Conservation (phyloP, 2,329 filamentous ascomycete species). For the Cercospora citrullina region DNA sequence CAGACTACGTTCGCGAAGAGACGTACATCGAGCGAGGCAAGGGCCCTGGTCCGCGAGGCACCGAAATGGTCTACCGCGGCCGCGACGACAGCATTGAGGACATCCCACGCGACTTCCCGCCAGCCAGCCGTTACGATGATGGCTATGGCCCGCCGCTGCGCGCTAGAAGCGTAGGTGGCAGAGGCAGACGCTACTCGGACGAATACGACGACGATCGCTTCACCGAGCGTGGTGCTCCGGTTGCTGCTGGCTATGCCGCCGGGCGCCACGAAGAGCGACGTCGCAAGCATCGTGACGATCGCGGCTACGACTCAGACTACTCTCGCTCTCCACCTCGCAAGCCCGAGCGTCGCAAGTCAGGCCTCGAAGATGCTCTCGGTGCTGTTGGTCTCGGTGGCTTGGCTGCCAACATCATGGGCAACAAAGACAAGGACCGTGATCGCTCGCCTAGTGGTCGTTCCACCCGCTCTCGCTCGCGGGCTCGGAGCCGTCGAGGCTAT, state of each 20-base stretch:
- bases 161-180: slow-evolving; percentile 61
- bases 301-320: slow-evolving; percentile 49
- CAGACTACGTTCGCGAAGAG: slow-evolving; percentile 53
- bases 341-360: slow-evolving; percentile 55
- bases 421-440: slow-evolving; percentile 56
- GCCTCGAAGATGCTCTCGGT: slow-evolving; percentile 62
- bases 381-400: slow-evolving; percentile 59
- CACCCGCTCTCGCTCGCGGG: slow-evolving; percentile 49
- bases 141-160: slow-evolving; percentile 55
- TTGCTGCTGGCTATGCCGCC: slow-evolving; percentile 42
- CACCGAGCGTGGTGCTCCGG: slow-evolving; percentile 42
- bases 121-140: slow-evolving; percentile 39
- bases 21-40: slow-evolving; percentile 52
- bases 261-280: slow-evolving; percentile 34
- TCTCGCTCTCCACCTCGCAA: slow-evolving; percentile 43
- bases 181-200: slow-evolving; percentile 37
- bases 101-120: slow-evolving; percentile 79
- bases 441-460: slow-evolving; percentile 52
- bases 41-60: slow-evolving; percentile 42
- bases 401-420: slow-evolving; percentile 52
- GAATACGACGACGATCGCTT: slow-evolving; percentile 62
- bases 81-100: slow-evolving; percentile 84
- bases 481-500: slow-evolving; percentile 53
- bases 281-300: slow-evolving; percentile 50
- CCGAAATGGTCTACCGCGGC: slow-evolving; percentile 52